Conservation (phyloP, 2,329 filamentous ascomycete genomes). For the Talaromyces verruculosus region DNA sequence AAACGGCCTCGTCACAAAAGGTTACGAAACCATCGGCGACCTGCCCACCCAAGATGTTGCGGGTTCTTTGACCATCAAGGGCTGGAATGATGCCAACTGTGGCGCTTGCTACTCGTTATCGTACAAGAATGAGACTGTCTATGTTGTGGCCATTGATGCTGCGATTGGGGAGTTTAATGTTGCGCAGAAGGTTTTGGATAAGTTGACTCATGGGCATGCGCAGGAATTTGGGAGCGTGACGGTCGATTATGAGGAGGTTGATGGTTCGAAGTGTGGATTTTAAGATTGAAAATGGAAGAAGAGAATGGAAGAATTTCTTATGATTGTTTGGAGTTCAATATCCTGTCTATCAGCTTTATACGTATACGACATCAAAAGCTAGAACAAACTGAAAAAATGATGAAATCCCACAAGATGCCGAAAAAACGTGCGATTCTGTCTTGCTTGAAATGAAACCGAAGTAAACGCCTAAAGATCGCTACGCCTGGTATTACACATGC, state of each 20-base stretch:
- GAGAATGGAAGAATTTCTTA: not conserved
- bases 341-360: not conserved
- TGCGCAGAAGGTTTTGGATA: slow-evolving; percentile 17
- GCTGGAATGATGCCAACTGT: slow-evolving; percentile 20
- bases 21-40: slow-evolving; percentile 15
- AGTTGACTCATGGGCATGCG: slow-evolving; percentile 18
- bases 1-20: slow-evolving; percentile 20
- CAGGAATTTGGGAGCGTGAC: slow-evolving; percentile 19
- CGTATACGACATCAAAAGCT: not conserved
- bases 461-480: not conserved
- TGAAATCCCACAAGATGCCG: not conserved
- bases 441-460: not conserved
- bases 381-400: not conserved
- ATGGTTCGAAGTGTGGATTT: slow-evolving; percentile 18
- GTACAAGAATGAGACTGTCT: slow-evolving; percentile 17
- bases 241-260: slow-evolving; percentile 16
- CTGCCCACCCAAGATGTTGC: slow-evolving; percentile 17
- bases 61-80: slow-evolving; percentile 18
- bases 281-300: not conserved
- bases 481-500: slow-evolving; percentile 1
- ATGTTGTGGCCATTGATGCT: slow-evolving; percentile 21
- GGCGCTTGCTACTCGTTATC: slow-evolving; percentile 21
- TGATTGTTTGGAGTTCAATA: not conserved
- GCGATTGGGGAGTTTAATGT: slow-evolving; percentile 16
- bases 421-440: not conserved